Base-by-base conservation (phyloP, 2,329 filamentous ascomycete genomes). In the Cryphonectria naterciae region DNA sequence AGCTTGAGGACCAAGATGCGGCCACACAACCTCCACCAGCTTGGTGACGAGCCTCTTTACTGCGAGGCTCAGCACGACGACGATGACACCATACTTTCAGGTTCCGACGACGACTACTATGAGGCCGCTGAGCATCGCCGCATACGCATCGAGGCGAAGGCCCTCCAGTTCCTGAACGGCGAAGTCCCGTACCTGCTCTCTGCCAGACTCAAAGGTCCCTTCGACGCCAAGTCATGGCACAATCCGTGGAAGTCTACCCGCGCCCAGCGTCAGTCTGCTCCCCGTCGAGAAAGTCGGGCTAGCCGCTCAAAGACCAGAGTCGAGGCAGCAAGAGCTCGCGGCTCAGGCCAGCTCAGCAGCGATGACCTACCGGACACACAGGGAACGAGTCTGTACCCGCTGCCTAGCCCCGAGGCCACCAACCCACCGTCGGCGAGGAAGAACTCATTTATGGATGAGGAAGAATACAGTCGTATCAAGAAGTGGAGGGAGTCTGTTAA, bases 201-300 rank as follows among this genome's bases (percentile, higher is more conserved):
- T 17, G 87, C 91, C 8, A 79, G 81, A 7, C 81, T 93, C 3
- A 84, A 81, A 71, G 91, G 91, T 0, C 91, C 91, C 0, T 91
- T 93, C 74, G 83, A 85, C 61, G 78, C 75, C 68, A 76, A 80
- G 56, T 82, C 79, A 32, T 89, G 86, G 86, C 75, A 77, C 43
- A 87, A 88, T 73, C 87, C 87, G 19, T 88, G 87, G 87, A 76
- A 78, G 58, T 81, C 82, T 13, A 77, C 70, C 41, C 72, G 69
- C 37, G 58, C 77, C 74, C 67, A 49, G 54, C 54, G 39, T 56
- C 66, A 67, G 46, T 17, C 19, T 32, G 41, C 28, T 63, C 49
- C 13, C 8, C 37, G 28, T 7, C n/a, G 60, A 37, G 25, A 10
- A 54, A 4, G 49, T 43, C 66, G 70, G 63, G 73, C 73, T 78